Evolutionary conservation across 306 rosid genomes (phyloP), one percentile per base, ranked within the genome.

Genomic region (Sechiopsis laciniata): DNA sequence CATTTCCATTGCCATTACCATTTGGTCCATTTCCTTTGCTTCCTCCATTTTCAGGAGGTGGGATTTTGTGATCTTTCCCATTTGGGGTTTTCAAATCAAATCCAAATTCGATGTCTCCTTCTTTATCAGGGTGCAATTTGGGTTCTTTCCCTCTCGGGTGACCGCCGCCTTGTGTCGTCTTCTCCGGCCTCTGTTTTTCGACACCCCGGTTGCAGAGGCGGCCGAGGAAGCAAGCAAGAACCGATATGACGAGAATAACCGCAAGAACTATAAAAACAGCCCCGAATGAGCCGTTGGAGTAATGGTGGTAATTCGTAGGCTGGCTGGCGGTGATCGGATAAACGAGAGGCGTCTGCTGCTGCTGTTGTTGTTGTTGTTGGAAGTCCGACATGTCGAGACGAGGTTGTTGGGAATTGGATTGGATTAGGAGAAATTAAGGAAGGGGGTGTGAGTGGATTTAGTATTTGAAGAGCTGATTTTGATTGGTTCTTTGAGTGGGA

Each of bases 201-300:
- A 32, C 37, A 66, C 75, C 62, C 54, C 72, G 75, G 72, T 85
- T 86, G 82, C 99, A 94, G 0, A 94, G 86, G 54, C 96, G 67
- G 1, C 97, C 91, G 3, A 94, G 92, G 56, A 84, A 81, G 81
- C 99, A 94, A 76, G 95, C 96, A 22, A 89, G 62, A 2, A 80
- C 83, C 3, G 99, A 91, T 52, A 94, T 48, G 1, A 88, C 95
- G 0, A 87, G 68, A 17, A 94, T 88, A 10, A 91, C 85, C 12
- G 96, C 92, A 21, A 94, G 82, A 16, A 94, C 96, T 32, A 94
- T 83, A 81, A 91, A 91, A 80, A 91, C 99, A 8, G 96, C 62
- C 72, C 96, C 99, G 15, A 89, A 94, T 0, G 90, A 85, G 29
- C 96, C 97, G 61, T 83, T 82, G 70, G 99, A 89, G 10, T 40